Evolutionary conservation across 202 grass and related monocot species (phyloP), one percentile per base, ranked within the genome.

Genomic region (Thinopyrum obtusiflorum): DNA sequence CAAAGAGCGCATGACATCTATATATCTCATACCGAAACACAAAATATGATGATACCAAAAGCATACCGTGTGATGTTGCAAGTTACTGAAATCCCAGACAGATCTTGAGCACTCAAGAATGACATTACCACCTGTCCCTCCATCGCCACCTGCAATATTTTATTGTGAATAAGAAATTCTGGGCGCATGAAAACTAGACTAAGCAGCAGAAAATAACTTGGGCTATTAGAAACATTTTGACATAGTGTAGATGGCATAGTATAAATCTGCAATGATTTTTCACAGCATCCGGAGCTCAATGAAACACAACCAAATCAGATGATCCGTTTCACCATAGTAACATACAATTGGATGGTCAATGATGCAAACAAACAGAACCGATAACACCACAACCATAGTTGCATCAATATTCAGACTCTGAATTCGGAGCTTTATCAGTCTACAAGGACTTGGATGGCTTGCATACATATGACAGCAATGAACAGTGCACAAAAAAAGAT

Each of bases 61-160:
- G 61, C 86, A 83, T 92, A 98, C 96, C 89, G 89, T 90, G 80
- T 99, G 97, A 79, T 99, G 92, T 82, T 94, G 97, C 86, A 99
- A 89, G 37, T 83, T 84, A 67, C 93, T 96, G 63, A 96, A 99
- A 89, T 96, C 97, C 93, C 92, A 99, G 85, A 96, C 79, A 82
- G 90, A 86, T 12, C 72, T 70, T 35, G 93, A 96, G 83, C 97
- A 96, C 78, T 99, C 97, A 65, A 99, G 92, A 80, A 99, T 90
- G 76, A 96, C 93, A 94, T 94, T 89, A 62, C 97, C 93, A 23
- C 97, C 93, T 83, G 60, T 94, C 63, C 97, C 92, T 42, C 93
- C 97, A 92, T 92, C 94, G 7, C 93, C 97, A 87, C 93, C 93
- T 99, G 80, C 27, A 95, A 55, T 76, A n/a, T 9, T 35, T 79